Evolutionary conservation across 352 stramenopile species (phyloP).

Genomic region (Globisporangium viniferum): DNA sequence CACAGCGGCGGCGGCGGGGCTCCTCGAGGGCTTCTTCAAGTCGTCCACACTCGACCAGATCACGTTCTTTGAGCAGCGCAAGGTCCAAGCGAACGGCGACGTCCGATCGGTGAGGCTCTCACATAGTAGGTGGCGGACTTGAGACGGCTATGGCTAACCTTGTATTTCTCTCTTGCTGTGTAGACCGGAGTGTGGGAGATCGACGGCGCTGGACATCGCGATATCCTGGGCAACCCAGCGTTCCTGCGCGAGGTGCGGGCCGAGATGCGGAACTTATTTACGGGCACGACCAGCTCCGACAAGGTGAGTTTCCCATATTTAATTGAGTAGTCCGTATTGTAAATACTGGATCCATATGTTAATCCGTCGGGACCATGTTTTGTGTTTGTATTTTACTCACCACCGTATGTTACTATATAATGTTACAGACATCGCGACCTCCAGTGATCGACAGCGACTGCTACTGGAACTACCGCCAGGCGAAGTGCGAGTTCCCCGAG

Average conservation of each 20-base stretch:
- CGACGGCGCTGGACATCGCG: slow-evolving; percentile 60
- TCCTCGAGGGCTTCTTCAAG: slow-evolving; percentile 70
- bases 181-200: slow-evolving; percentile 84
- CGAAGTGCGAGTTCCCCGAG: slow-evolving; percentile 64
- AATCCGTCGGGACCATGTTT: not conserved
- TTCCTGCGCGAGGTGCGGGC: slow-evolving; percentile 75
- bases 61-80: slow-evolving; percentile 73
- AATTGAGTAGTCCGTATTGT: not conserved
- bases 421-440: slow-evolving; percentile 39
- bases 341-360: not conserved
- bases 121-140: not conserved
- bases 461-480: slow-evolving; percentile 83
- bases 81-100: slow-evolving; percentile 23
- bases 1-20: slow-evolving; percentile 7
- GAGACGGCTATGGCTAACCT: not conserved
- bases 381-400: not conserved
- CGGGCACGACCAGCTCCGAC: slow-evolving; percentile 39
- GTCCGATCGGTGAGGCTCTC: slow-evolving; percentile 27
- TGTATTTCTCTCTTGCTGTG: not conserved
- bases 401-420: not conserved
- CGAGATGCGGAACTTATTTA: slow-evolving; percentile 71
- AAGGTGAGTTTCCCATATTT: slow-evolving; percentile 21
- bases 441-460: slow-evolving; percentile 73
- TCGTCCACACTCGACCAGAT: slow-evolving; percentile 47
- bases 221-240: slow-evolving; percentile 66